Base-by-base conservation (phyloP, 2,329 filamentous ascomycete genomes). In the Paraconiothyrium sp. region DNA sequence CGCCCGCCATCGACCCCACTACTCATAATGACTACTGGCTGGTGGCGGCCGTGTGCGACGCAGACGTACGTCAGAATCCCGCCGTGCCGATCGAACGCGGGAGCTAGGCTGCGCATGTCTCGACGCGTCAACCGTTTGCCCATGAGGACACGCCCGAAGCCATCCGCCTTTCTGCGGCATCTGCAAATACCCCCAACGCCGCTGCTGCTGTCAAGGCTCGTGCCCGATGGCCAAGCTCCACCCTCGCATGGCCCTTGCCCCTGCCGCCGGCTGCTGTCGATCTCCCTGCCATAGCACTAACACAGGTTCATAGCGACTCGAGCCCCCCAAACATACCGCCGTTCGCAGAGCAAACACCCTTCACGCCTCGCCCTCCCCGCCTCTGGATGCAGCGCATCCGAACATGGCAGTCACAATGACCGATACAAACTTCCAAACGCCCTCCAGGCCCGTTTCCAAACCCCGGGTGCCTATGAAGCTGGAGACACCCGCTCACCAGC, bases 381-480 rank as follows among this genome's bases (percentile, higher is more conserved):
- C 54, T 60, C 48, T 69, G 64, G 52, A 72, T 73, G 69, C 62
- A 56, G 64, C 57, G 24, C 55, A 41, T 57, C 49, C 35, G 27
- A 44, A 35, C 51, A 62, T 62, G 60, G 56, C 55, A 37, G 50
- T 48, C 43, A 61, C 65, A 55, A 73, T 75, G 70, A 66, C 72
- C 56, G 68, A 71, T 30, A 62, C 63, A 68, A 62, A 67, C 59
- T 64, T 60, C 51, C 72, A 71, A 20, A 63, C 72, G 56, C 67
- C 72, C 60, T 61, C 73, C 39, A 70, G 65, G 47, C 66, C 72
- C 27, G 60, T 66, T 39, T 46, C 67, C 60, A 63, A 72, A 20
- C 70, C 66, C 62, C 43, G 69, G 24, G 46, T 64, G 46, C 65
- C 50, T 66, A 76, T 76, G 67, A 71, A 67, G 62, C 68, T 76